Evolutionary conservation across 176 grass and related monocot genomes (phyloP), one percentile per base, ranked within the genome.

Genomic region (Hordeum marinum): DNA sequence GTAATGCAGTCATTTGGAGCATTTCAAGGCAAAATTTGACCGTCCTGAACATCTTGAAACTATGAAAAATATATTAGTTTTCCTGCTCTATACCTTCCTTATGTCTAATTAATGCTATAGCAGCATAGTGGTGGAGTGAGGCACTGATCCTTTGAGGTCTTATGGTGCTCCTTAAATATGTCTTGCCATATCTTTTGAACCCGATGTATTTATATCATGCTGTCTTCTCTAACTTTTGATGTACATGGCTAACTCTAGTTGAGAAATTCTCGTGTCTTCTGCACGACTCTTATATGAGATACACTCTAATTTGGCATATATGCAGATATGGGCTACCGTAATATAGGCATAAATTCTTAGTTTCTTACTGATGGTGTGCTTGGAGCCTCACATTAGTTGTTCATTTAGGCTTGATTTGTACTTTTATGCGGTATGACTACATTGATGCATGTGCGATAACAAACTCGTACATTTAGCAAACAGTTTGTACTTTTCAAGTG

Each of bases 1-100:
- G 57, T 46, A 17, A 66, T 57, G 26, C 29, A 37, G 65, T 36
- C 43, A 84, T 80, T 68, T 85, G 58, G 59, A 48, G 43, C n/a
- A 68, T 85, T 84, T 85, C 45, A 7, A 79, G 60, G 14, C 34
- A 39, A 78, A 68, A 60, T 45, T 34, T 36, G 52, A 12, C 35
- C 43, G 14, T 59, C 76, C 14, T 35, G 65, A 66, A 74, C 80
- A 14, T 46, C 20, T 57, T 57, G 18, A 57, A 57, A 57, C 54
- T 57, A 45, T 57, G 1, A 57, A 84, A 65, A 72, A 50, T 43
- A 45, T 2, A 72, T 17, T 57, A 79, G 13, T 79, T 54, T 3
- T 50, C 21, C 23, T 74, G 55, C 42, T 79, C 1, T 17, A 34
- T 57, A 42, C 25, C 63, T 83, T 39, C 15, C 25, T 79, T 71